Conservation (phyloP, 768 basidiomycete species). For the Hygrocybe coccinea region DNA sequence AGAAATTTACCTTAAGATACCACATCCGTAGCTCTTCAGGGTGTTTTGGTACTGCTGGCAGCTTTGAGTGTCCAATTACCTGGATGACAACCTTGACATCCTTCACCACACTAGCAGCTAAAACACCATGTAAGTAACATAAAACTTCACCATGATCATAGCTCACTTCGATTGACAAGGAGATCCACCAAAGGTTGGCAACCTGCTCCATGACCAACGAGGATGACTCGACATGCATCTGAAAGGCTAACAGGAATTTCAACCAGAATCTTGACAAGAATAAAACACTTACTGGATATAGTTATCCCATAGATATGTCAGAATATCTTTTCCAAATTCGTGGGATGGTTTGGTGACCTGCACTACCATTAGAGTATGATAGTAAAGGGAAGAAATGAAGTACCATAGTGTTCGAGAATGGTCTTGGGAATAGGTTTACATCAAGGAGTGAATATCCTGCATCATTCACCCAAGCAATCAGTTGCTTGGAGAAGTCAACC, state of each 20-base stretch:
- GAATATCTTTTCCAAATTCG: conserved; percentile 50
- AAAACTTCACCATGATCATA: neutral
- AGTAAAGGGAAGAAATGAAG: conserved; percentile 1
- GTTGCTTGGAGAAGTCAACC: conserved; percentile 80
- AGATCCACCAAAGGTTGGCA: conserved; percentile 73
- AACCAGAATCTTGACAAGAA: neutral
- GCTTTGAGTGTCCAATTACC: conserved; percentile 61
- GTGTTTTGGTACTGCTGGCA: conserved; percentile 52
- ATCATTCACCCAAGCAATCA: conserved; percentile 70
- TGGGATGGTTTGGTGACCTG: conserved; percentile 41
- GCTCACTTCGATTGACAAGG: conserved; percentile 63
- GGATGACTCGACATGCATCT: conserved; percentile 62
- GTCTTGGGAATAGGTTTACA: conserved; percentile 75
- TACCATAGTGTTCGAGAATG: conserved; percentile 37
- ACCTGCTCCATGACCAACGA: conserved; percentile 87
- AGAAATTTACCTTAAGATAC: conserved; percentile 60
- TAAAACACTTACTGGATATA: conserved; percentile 74
- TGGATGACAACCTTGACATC: conserved; percentile 71
- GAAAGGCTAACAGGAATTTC: conserved; percentile 52
- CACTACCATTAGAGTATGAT: neutral
- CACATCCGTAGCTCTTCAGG: conserved; percentile 56
- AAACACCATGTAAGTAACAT: neutral
- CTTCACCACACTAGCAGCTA: conserved; percentile 51
- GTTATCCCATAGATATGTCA: conserved; percentile 94
- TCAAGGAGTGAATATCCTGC: conserved; percentile 76